Conservation (phyloP, 1,284 basidiomycete species). For the Pseudozyma sp. region DNA sequence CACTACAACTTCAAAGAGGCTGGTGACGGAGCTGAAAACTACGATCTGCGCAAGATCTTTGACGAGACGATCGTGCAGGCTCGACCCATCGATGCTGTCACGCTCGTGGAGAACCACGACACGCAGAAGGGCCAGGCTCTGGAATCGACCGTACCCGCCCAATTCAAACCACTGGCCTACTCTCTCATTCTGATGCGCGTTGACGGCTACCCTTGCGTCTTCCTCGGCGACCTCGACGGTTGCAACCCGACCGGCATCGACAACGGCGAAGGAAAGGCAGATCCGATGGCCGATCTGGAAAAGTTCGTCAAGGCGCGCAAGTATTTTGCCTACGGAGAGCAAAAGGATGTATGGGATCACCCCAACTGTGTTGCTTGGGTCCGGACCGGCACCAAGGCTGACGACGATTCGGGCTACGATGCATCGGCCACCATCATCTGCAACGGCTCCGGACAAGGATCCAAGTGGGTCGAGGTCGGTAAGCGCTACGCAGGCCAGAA, state of each 20-base stretch:
- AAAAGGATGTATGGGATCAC: constrained; percentile 68
- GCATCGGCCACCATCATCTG: constrained; percentile 60
- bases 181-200: constrained; percentile 84
- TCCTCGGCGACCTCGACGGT: constrained; percentile 86
- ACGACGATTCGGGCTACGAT: constrained; percentile 41
- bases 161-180: constrained; percentile 78
- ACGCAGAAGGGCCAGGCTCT: constrained; percentile 71
- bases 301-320: constrained; percentile 73
- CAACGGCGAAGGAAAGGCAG: constrained; percentile 69
- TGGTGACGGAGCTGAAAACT: constrained; percentile 71
- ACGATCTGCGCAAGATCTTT: constrained; percentile 73
- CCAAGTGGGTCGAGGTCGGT: constrained; percentile 58
- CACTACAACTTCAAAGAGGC: constrained; percentile 75
- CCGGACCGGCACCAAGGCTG: constrained; percentile 36
- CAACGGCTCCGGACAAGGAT: constrained; percentile 47
- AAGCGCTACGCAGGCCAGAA: constrained; percentile 47
- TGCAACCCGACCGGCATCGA: constrained; percentile 52
- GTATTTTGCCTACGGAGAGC: constrained; percentile 73
- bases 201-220: constrained; percentile 91
- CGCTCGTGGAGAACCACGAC: constrained; percentile 73
- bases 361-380: constrained; percentile 57
- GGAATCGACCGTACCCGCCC: constrained; percentile 72
- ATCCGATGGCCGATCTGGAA: constrained; percentile 59
- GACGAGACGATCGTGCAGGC: constrained; percentile 74
- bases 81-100: constrained; percentile 74